Evolutionary conservation across 768 basidiomycete species (phyloP).

Genomic region (Lyophyllum atratum): DNA sequence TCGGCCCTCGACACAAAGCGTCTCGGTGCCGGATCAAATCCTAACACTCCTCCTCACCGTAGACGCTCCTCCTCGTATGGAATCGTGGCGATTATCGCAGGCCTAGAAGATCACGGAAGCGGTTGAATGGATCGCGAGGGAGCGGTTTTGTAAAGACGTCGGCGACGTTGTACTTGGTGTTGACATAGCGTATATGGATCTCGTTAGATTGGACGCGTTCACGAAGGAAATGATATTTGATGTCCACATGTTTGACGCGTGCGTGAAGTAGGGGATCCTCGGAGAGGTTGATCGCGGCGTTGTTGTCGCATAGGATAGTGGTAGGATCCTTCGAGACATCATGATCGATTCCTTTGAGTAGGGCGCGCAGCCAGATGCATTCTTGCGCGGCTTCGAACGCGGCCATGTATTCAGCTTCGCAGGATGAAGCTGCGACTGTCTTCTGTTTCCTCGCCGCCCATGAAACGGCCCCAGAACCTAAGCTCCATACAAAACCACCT

Average conservation of each 20-base stretch:
- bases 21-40: neutral
- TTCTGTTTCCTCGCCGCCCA: slow-evolving; percentile 8
- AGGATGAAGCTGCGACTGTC: slow-evolving; percentile 17
- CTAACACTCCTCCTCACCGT: slow-evolving; percentile 9
- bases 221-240: slow-evolving; percentile 31
- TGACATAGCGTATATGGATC: slow-evolving; percentile 27
- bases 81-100: neutral
- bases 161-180: slow-evolving; percentile 32
- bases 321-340: slow-evolving; percentile 7
- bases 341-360: slow-evolving; percentile 17
- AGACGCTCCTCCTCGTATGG: too few species aligned
- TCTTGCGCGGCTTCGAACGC: slow-evolving; percentile 23
- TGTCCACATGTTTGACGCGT: slow-evolving; percentile 39
- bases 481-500: slow-evolving; percentile 22
- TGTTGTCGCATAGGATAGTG: slow-evolving; percentile 32
- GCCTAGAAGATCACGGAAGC: slow-evolving; percentile 16
- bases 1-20: neutral
- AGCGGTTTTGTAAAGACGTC: slow-evolving; percentile 44
- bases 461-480: slow-evolving; percentile 23
- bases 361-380: slow-evolving; percentile 11
- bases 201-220: slow-evolving; percentile 27
- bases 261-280: slow-evolving; percentile 32
- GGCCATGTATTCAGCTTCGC: slow-evolving; percentile 43
- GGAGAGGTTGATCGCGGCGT: slow-evolving; percentile 31
- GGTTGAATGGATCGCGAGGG: slow-evolving; percentile 12